Percentiles rank a stretch among this genome's conserved stretches.
Evolutionary conservation across 2,329 filamentous ascomycete species (phyloP).

Genomic region (Penicillium vulpinum): DNA sequence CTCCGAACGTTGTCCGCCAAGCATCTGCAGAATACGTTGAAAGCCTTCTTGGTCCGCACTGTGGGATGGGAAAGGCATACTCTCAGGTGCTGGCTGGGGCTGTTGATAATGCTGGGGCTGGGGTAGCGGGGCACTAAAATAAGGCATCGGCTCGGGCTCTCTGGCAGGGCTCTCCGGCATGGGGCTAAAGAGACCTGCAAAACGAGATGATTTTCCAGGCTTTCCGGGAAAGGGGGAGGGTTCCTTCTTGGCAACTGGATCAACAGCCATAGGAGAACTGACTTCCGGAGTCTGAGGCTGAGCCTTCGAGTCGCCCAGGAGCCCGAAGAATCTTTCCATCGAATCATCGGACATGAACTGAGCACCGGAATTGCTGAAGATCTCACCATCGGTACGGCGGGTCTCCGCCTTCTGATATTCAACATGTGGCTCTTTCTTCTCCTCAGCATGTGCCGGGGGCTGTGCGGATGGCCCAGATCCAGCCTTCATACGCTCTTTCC

Average conservation of each 20-base stretch:
- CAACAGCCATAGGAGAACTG: slow-evolving; percentile 38
- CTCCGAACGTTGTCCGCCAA: slow-evolving; percentile 58
- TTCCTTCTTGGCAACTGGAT: slow-evolving; percentile 46
- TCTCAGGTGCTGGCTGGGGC: slow-evolving; percentile 37
- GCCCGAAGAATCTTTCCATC: slow-evolving; percentile 75
- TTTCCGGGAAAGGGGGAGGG: slow-evolving; percentile 50
- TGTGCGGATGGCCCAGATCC: slow-evolving; percentile 45
- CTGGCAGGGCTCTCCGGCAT: slow-evolving; percentile 56
- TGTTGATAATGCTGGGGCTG: slow-evolving; percentile 14
- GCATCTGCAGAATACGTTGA: slow-evolving; percentile 76
- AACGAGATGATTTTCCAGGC: slow-evolving; percentile 71
- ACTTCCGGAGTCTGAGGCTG: slow-evolving; percentile 40
- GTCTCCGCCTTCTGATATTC: slow-evolving; percentile 42
- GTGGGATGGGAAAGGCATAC: slow-evolving; percentile 23
- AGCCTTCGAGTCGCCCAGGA: slow-evolving; percentile 54
- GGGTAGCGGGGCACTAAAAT: slow-evolving; percentile 17
- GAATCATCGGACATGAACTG: slow-evolving; percentile 65
- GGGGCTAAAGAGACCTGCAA: slow-evolving; percentile 75
- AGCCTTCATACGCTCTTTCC: slow-evolving; percentile 88
- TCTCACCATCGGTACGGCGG: slow-evolving; percentile 50
- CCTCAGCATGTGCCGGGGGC: slow-evolving; percentile 37
- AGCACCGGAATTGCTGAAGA: slow-evolving; percentile 56
- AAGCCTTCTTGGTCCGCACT: slow-evolving; percentile 84
- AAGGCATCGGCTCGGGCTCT: slow-evolving; percentile 30
- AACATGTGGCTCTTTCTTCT: slow-evolving; percentile 45